Evolutionary conservation across 768 basidiomycete species (phyloP).

Genomic region (Tubosaeta sp.): DNA sequence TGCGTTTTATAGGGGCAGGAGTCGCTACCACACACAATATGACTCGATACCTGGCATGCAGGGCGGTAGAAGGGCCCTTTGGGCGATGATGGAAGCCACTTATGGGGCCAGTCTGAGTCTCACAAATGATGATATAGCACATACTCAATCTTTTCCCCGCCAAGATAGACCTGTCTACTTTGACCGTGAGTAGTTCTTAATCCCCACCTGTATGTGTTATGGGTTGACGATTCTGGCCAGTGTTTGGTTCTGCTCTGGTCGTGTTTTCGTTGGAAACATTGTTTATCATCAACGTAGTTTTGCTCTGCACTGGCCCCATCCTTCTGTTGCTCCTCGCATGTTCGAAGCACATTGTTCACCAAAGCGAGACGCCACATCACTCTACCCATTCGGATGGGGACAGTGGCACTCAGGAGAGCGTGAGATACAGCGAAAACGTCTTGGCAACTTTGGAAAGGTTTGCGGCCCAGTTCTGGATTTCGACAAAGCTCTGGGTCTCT

Average conservation of each 20-base stretch:
- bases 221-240: conserved; percentile 32
- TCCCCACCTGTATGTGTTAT: background rate
- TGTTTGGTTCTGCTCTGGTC: conserved; percentile 53
- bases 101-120: conserved; percentile 52
- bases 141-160: conserved; percentile 20
- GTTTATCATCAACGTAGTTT: conserved; percentile 52
- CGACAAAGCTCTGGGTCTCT: conserved; percentile 62
- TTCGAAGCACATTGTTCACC: conserved; percentile 27
- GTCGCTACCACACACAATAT: conserved; percentile 72
- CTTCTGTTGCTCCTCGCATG: conserved; percentile 43
- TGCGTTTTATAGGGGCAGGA: conserved; percentile 72
- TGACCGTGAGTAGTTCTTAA: conserved; percentile 49
- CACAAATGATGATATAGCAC: conserved; percentile 39
- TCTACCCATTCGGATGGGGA: background rate
- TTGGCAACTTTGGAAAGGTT: conserved; percentile 26
- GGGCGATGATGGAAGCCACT: conserved; percentile 75
- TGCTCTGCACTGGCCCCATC: conserved; percentile 63
- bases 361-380: conserved; percentile 12
- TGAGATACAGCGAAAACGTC: conserved; percentile 9
- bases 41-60: conserved; percentile 60
- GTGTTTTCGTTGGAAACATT: conserved; percentile 50
- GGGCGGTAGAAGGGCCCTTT: conserved; percentile 55
- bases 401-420: background rate
- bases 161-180: conserved; percentile 55
- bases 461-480: conserved; percentile 39